Percentiles rank a stretch among this genome's conserved stretches.
Conservation (phyloP, 371 early-diverging fungal genomes). For the Basidiobolus meristosporus region DNA sequence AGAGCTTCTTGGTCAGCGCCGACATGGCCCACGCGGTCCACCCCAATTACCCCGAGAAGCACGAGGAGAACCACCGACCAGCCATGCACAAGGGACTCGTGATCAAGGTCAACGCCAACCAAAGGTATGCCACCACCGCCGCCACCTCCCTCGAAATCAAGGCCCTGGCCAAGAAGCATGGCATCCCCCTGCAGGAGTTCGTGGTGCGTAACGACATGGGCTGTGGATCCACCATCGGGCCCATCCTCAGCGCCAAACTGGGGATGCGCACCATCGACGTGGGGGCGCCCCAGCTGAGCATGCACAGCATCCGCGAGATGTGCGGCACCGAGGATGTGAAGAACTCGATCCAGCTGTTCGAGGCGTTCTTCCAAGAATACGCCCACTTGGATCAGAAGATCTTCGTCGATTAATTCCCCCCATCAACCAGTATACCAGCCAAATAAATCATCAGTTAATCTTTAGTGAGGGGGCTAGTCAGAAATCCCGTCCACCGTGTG, state of each 20-base stretch:
- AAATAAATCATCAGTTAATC: too few relatives aligned
- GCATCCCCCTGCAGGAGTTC: slow-evolving; percentile 81
- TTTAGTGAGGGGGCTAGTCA: too few relatives aligned
- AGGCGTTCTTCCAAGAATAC: slow-evolving; percentile 30
- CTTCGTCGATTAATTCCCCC: slow-evolving; percentile 15
- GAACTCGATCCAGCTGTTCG: slow-evolving; percentile 64
- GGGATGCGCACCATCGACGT: slow-evolving; percentile 85
- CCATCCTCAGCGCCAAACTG: slow-evolving; percentile 82
- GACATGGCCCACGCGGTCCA: slow-evolving; percentile 91
- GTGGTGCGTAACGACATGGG: slow-evolving; percentile 85
- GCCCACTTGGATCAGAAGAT: slow-evolving; percentile 17
- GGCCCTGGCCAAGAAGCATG: slow-evolving; percentile 49
- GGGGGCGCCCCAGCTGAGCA: slow-evolving; percentile 85
- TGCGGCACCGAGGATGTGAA: slow-evolving; percentile 79
- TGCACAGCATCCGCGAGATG: slow-evolving; percentile 94
- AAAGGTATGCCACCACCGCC: slow-evolving; percentile 84
- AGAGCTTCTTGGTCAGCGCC: slow-evolving; percentile 73
- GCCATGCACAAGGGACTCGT: slow-evolving; percentile 86
- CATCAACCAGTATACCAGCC: too few relatives aligned
- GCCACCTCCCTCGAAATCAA: slow-evolving; percentile 64
- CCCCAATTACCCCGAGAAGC: slow-evolving; percentile 75
- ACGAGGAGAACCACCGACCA: slow-evolving; percentile 84
- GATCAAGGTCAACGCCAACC: slow-evolving; percentile 90
- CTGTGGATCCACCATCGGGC: slow-evolving; percentile 93
- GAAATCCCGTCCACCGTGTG: too few relatives aligned